Evolutionary conservation across 768 basidiomycete species (phyloP).

Genomic region (Tulasnella sp.): DNA sequence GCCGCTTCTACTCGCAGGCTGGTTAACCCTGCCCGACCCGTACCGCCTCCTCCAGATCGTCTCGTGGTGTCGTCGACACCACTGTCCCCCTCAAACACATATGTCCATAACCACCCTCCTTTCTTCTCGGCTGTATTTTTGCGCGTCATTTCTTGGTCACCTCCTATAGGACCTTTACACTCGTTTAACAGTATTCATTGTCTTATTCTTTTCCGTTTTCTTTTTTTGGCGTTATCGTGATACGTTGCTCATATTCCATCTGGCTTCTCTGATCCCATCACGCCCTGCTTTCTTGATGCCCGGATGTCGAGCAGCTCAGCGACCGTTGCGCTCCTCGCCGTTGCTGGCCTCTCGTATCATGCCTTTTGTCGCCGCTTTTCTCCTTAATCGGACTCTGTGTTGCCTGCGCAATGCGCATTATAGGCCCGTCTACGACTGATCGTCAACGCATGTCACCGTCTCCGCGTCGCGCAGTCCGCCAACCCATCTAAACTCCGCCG

Average conservation of each 20-base stretch:
- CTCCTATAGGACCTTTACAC: neutral
- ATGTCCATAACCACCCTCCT: neutral
- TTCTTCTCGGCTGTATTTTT: neutral
- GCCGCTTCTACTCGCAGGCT: neutral
- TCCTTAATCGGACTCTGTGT: neutral
- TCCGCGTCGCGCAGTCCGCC: neutral
- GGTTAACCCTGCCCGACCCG: neutral
- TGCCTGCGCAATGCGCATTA: neutral
- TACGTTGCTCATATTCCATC: neutral
- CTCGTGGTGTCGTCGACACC: neutral
- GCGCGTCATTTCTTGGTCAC: neutral
- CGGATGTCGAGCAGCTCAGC: neutral
- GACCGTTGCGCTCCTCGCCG: neutral
- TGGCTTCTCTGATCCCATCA: neutral
- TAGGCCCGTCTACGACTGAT: neutral
- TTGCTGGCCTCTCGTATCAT: no score
- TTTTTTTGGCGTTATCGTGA: neutral
- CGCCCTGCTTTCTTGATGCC: neutral
- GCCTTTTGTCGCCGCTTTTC: neutral
- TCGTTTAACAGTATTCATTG: conserved; percentile 8
- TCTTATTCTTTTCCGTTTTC: neutral
- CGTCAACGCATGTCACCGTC: neutral
- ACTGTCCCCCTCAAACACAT: no score
- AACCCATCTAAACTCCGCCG: neutral
- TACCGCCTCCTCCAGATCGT: neutral